A percentile compares a stretch with the other conserved stretches of the same genome.
These are phyloP conservation scores for Samsoniella hepiali DNA, from an alignment of 2,329 filamentous ascomycete genomes.

Conservation along the genomic window DNA sequence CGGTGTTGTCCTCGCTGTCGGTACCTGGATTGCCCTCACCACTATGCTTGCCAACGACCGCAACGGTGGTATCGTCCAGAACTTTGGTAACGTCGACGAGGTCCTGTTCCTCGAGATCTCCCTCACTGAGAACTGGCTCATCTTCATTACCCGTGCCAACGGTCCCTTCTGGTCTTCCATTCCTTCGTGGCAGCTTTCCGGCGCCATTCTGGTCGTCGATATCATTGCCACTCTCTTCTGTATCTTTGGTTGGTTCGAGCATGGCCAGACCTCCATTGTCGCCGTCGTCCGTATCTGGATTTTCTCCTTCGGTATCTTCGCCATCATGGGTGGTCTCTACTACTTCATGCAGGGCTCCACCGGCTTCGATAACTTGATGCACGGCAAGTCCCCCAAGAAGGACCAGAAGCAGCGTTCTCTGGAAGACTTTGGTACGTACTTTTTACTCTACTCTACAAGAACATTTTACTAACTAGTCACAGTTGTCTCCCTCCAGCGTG, in stretches of 20 bases:
- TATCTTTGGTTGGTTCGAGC: conserved; percentile 78
- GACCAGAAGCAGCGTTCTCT: conserved; percentile 79
- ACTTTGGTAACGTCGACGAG: conserved; percentile 76
- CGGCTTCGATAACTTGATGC: conserved; percentile 89
- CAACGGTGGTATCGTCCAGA: conserved; percentile 83
- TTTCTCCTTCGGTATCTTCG: conserved; percentile 88
- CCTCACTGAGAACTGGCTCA: conserved; percentile 91
- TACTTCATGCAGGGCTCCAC: conserved; percentile 78
- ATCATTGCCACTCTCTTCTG: conserved; percentile 82
- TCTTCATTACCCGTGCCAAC: conserved; percentile 93
- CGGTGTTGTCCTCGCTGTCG: conserved; percentile 74
- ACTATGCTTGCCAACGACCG: conserved; percentile 71
- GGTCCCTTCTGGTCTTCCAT: conserved; percentile 89
- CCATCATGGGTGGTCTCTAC: conserved; percentile 68
- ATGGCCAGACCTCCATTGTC: conserved; percentile 68
- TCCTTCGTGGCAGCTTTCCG: conserved; percentile 78
- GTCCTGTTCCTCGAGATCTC: conserved; percentile 88
- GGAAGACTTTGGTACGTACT: conserved; percentile 79
- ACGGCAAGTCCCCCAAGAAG: conserved; percentile 80
- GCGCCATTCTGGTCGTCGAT: conserved; percentile 78
- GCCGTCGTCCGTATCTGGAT: conserved; percentile 87
- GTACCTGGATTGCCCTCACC: conserved; percentile 85
- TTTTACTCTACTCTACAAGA: conserved; percentile 2
- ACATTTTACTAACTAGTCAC: conserved; percentile 47
- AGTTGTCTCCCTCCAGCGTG: conserved; percentile 87